Evolutionary conservation across 2,329 filamentous ascomycete genomes (phyloP), one percentile per base, ranked within the genome.

Genomic region (Amesomyces nigricolor): DNA sequence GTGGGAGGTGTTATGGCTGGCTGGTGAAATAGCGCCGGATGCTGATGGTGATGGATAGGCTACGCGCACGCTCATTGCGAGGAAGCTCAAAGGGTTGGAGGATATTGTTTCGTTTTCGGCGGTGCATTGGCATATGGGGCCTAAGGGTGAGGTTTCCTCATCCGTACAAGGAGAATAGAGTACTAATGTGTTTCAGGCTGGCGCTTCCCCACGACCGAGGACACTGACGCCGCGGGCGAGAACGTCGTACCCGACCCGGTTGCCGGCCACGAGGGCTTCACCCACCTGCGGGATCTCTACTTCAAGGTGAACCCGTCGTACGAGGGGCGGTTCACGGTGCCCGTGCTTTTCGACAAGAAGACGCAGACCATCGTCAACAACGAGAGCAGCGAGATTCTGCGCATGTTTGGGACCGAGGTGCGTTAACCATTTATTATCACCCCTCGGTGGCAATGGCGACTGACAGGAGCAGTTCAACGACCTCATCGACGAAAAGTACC

Each of bases 71-170:
- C 78, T 97, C 62, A 96, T 97, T 63, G 87, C 88, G 2, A 82
- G 92, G 56, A 87, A 90, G 70, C 80, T 99, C 66, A 99, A 97
- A 76, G 94, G 92, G 0, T 79, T 99, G 0, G 88, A 97, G 65
- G 86, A 95, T 54, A 80, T 94, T 62, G 85, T 99, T 63, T 78
- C 80, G 17, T 82, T 77, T 63, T 94, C 89, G 0, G 83, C 82
- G n/a, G 91, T 96, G 51, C 91, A 96, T 73, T 97, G 91, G 92
- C 86, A 96, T 65, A 83, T 97, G 75, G 78, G 71, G 29, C 68
- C 83, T 45, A 75, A 77, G 32, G 83, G 72, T 74, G 62, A n/a
- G 66, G 65, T 37, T 9, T 37, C 6, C 9, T 17, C 11, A 16
- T 47, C 8, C 35, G 10, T 19, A 10, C 49, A 22, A 14, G 14